These are phyloP conservation scores for Rosa persica DNA, from an alignment of 306 rosid species.

Conservation along the genomic window DNA sequence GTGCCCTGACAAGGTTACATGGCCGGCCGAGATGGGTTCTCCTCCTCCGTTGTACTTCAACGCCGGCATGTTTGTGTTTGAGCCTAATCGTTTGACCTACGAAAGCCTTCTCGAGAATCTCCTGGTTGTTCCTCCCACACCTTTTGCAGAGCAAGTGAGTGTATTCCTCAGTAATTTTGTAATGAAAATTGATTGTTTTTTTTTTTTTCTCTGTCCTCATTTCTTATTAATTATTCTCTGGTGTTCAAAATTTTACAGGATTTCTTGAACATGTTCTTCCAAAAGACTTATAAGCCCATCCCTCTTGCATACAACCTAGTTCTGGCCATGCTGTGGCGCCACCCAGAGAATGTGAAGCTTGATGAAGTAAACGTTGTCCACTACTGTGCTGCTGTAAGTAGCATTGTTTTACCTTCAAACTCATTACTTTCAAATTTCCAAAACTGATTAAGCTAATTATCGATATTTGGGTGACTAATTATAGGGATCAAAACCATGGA, in stretches of 20 bases:
- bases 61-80: slow-evolving; percentile 67
- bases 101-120: slow-evolving; percentile 47
- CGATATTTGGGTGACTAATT: neutral
- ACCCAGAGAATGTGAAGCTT: slow-evolving; percentile 58
- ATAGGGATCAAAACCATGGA: slow-evolving; percentile 74
- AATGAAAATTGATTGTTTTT: neutral
- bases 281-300: slow-evolving; percentile 51
- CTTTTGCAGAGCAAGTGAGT: slow-evolving; percentile 62
- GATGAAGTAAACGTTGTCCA: slow-evolving; percentile 57
- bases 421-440: neutral
- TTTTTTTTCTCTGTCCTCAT: neutral
- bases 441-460: neutral
- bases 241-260: slow-evolving; percentile 34
- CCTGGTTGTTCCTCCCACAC: slow-evolving; percentile 43
- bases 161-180: neutral
- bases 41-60: slow-evolving; percentile 63
- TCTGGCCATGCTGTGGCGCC: slow-evolving; percentile 65
- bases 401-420: neutral
- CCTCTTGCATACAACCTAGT: slow-evolving; percentile 55
- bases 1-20: slow-evolving; percentile 49
- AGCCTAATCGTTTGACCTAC: slow-evolving; percentile 46
- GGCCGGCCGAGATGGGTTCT: slow-evolving; percentile 52
- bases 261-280: slow-evolving; percentile 68
- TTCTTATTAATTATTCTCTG: neutral
- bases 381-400: slow-evolving; percentile 72